A percentile compares a stretch with the other conserved stretches of the same genome.
These are phyloP conservation scores for Filobasidium floriforme DNA, from an alignment of 768 basidiomycete species.

Conservation along the genomic window DNA sequence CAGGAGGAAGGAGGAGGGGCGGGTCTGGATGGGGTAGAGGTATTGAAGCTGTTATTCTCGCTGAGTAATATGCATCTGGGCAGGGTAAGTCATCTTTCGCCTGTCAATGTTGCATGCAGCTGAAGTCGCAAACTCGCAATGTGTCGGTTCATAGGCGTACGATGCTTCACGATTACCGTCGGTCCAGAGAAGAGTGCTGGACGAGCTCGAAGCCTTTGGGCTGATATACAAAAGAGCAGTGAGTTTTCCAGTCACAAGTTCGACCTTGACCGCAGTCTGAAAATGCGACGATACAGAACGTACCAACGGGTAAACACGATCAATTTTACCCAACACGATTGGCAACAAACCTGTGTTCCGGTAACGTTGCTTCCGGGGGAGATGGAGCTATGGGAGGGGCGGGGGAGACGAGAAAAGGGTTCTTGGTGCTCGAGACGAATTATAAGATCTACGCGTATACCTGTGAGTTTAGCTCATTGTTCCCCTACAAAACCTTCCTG, in stretches of 20 bases:
- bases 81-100: conserved; percentile 51
- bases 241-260: background rate
- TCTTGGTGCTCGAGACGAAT: conserved; percentile 95
- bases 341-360: conserved; percentile 87
- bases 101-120: background rate
- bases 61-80: conserved; percentile 93
- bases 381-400: conserved; percentile 48
- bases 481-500: too few relatives aligned
- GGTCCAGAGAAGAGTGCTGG: conserved; percentile 76
- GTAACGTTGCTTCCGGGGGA: conserved; percentile 41
- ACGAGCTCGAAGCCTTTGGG: conserved; percentile 89
- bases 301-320: conserved; percentile 44
- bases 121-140: background rate
- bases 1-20: conserved; percentile 55
- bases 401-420: conserved; percentile 54
- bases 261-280: background rate
- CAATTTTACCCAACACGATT: conserved; percentile 91
- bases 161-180: conserved; percentile 69
- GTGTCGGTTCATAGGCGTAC: conserved; percentile 60
- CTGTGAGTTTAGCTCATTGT: too few relatives aligned
- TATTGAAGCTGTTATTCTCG: conserved; percentile 91
- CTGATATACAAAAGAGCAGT: conserved; percentile 57
- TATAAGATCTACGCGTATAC: conserved; percentile 98
- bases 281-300: background rate
- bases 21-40: conserved; percentile 85